Conservation (phyloP, 257 asterid genomes). For the Linderniella brevidens region DNA sequence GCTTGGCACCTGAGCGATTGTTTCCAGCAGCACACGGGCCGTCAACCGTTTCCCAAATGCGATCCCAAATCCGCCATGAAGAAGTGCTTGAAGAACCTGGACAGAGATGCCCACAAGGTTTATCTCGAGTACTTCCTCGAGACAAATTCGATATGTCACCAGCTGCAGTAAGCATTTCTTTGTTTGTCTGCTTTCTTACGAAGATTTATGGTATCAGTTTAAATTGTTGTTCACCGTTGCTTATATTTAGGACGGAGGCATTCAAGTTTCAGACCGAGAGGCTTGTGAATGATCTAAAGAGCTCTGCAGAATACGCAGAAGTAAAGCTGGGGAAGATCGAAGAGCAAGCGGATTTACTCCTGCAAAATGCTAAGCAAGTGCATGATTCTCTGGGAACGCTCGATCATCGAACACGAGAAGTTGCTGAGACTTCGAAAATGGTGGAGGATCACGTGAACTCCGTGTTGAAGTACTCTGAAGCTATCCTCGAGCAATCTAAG, state of each 20-base stretch:
- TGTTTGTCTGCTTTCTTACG: background rate
- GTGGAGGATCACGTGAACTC: slow-evolving; percentile 40
- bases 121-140: background rate
- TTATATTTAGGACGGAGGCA: slow-evolving; percentile 41
- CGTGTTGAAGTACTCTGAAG: slow-evolving; percentile 37
- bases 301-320: slow-evolving; percentile 52
- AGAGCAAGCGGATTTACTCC: slow-evolving; percentile 27
- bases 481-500: slow-evolving; percentile 41
- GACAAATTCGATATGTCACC: background rate
- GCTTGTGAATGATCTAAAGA: slow-evolving; percentile 52
- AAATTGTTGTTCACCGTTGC: slow-evolving; percentile 1
- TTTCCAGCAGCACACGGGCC: background rate
- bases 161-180: background rate
- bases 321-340: slow-evolving; percentile 36
- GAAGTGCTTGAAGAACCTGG: background rate
- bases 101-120: background rate
- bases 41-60: background rate
- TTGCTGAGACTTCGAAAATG: slow-evolving; percentile 31
- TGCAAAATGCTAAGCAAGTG: slow-evolving; percentile 30
- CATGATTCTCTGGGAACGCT: slow-evolving; percentile 38
- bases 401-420: slow-evolving; percentile 33
- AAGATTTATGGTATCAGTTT: no score
- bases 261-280: slow-evolving; percentile 64
- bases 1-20: slow-evolving; percentile 1
- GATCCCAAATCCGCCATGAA: background rate